Evolutionary conservation across 768 basidiomycete species (phyloP).

Genomic region (Amanita rubescens): DNA sequence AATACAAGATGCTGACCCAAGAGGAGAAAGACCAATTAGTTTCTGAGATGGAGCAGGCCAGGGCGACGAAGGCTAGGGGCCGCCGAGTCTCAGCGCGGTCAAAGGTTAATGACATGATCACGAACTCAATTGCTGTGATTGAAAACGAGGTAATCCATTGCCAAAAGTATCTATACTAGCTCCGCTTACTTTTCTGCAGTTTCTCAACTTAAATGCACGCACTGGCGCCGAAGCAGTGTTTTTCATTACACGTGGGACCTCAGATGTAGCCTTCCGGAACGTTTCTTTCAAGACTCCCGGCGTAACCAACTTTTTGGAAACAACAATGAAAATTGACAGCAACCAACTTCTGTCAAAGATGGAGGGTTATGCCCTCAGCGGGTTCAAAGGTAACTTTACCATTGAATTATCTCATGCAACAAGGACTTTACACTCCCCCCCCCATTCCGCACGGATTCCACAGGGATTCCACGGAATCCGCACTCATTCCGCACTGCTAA

Average conservation of each 20-base stretch:
- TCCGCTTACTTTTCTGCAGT: not conserved
- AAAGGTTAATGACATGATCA: not conserved
- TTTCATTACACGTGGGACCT: not conserved
- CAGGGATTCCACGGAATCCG: too few relatives aligned
- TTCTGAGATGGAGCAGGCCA: not conserved
- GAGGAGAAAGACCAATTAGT: not conserved
- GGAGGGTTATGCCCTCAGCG: constrained; percentile 9
- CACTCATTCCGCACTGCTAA: too few relatives aligned
- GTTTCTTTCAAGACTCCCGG: constrained; percentile 6
- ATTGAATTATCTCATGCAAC: too few relatives aligned
- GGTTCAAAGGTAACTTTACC: constrained; percentile 12
- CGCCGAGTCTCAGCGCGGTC: not conserved
- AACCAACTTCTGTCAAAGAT: constrained; percentile 9
- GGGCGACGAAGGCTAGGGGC: not conserved
- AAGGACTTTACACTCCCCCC: too few relatives aligned
- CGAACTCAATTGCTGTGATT: not conserved
- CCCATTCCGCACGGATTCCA: too few relatives aligned
- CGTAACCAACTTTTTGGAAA: constrained; percentile 6
- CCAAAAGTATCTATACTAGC: not conserved
- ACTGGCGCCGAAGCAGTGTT: constrained; percentile 6
- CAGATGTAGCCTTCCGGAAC: not conserved
- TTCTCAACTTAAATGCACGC: constrained; percentile 1
- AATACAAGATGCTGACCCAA: not conserved
- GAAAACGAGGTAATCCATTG: not conserved
- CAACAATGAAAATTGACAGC: constrained; percentile 5